These are phyloP conservation scores for Tetrastigma voinierianum DNA, from an alignment of 164 flowering plant genomes.

Conservation along the genomic window DNA sequence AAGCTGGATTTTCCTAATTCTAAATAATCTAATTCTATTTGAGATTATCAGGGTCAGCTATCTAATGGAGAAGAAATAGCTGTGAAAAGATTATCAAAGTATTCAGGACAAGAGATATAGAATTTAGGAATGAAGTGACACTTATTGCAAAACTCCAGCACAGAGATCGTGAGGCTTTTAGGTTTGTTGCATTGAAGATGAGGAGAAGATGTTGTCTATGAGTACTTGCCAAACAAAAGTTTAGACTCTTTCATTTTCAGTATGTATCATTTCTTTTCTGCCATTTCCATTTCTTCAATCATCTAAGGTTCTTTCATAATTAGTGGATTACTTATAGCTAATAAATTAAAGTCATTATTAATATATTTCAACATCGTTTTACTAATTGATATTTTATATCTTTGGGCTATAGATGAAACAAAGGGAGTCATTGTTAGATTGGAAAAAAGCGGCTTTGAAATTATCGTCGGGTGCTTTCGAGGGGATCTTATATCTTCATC, in stretches of 20 bases:
- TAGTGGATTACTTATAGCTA: no score
- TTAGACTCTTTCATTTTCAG: slow-evolving; percentile 25
- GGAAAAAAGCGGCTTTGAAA: slow-evolving; percentile 32
- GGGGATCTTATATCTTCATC: slow-evolving; percentile 47
- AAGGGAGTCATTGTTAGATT: slow-evolving; percentile 21
- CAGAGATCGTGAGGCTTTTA: slow-evolving; percentile 38
- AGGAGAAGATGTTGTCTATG: no score
- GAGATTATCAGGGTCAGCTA: slow-evolving; percentile 29
- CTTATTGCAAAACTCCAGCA: slow-evolving; percentile 46
- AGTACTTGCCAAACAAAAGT: no score
- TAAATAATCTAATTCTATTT: no score
- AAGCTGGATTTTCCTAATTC: no score
- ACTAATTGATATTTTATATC: no score
- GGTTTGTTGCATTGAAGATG: no score
- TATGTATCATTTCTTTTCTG: background rate
- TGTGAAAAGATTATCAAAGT: slow-evolving; percentile 35
- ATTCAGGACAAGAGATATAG: slow-evolving; percentile 36
- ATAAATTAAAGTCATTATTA: no score
- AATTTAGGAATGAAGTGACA: slow-evolving; percentile 33
- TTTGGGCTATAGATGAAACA: slow-evolving; percentile 27
- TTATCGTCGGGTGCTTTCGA: no score
- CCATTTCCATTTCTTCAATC: no score
- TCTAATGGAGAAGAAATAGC: slow-evolving; percentile 38
- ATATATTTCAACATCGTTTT: no score
- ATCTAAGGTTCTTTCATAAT: no score